Evolutionary conservation across 106 monocot species (phyloP).

Genomic region (Posidonia australis): DNA sequence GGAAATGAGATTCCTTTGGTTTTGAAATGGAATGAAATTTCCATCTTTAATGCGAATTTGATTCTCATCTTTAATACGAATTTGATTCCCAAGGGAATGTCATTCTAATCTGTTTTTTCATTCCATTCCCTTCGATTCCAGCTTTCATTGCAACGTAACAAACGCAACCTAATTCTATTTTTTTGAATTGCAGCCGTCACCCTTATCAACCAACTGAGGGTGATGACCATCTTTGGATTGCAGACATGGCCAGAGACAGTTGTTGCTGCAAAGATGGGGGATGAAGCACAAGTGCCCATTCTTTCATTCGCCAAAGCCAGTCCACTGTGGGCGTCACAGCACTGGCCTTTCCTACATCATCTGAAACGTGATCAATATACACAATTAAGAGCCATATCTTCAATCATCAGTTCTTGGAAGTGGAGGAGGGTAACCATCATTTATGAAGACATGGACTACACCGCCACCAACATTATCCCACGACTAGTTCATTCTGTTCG

Average conservation of each 20-base stretch:
- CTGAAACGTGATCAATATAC: background rate
- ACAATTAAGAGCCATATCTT: slow-evolving; percentile 8
- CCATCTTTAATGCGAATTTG: too few relatives aligned
- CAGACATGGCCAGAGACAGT: slow-evolving; percentile 16
- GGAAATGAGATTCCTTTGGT: too few relatives aligned
- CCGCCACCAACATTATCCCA: slow-evolving; percentile 9
- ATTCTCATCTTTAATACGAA: too few relatives aligned
- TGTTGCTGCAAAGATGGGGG: slow-evolving; percentile 9
- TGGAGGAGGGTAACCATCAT: slow-evolving; percentile 11
- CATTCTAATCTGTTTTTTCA: too few relatives aligned
- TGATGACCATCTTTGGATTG: slow-evolving; percentile 9
- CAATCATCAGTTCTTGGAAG: slow-evolving; percentile 7
- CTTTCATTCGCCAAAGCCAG: background rate
- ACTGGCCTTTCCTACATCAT: slow-evolving; percentile 10
- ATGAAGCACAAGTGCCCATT: slow-evolving; percentile 11
- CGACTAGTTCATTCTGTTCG: slow-evolving; percentile 7
- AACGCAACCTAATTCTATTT: too few relatives aligned
- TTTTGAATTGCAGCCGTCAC: slow-evolving; percentile 4
- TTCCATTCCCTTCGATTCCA: too few relatives aligned
- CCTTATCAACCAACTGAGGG: slow-evolving; percentile 12
- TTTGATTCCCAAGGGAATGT: too few relatives aligned
- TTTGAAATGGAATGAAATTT: too few relatives aligned
- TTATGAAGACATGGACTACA: slow-evolving; percentile 11
- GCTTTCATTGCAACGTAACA: too few relatives aligned
- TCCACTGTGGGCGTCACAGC: background rate